A percentile compares a stretch with the other conserved stretches of the same genome.
Evolutionary conservation across 768 basidiomycete genomes (phyloP).

Genomic region (Pisolithus sp.): DNA sequence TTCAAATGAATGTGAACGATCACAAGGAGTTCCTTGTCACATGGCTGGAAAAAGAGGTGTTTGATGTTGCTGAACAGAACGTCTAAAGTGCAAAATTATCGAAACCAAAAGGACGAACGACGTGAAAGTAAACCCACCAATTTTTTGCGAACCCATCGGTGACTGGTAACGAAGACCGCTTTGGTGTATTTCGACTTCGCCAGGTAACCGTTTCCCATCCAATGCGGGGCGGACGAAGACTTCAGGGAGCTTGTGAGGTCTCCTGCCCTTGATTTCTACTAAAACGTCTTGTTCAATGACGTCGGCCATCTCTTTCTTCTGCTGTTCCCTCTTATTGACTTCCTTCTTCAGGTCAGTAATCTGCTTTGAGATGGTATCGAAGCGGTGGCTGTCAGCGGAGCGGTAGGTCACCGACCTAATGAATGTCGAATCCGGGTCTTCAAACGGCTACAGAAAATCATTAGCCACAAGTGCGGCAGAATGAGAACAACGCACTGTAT

Average conservation of each 20-base stretch:
- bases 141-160: conserved; percentile 80
- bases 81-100: conserved; percentile 42
- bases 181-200: conserved; percentile 97
- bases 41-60: conserved; percentile 98
- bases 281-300: conserved; percentile 93
- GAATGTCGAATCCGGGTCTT: conserved; percentile 94
- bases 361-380: conserved; percentile 82
- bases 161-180: conserved; percentile 94
- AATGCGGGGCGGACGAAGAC: conserved; percentile 90
- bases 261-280: conserved; percentile 80
- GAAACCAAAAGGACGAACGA: background rate
- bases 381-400: conserved; percentile 82
- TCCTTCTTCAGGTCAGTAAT: conserved; percentile 96
- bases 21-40: conserved; percentile 91
- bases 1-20: conserved; percentile 91
- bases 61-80: conserved; percentile 96
- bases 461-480: conserved; percentile 3
- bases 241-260: conserved; percentile 82
- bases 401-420: conserved; percentile 94
- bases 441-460: conserved; percentile 62
- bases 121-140: conserved; percentile 49
- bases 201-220: conserved; percentile 91
- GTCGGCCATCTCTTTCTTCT: conserved; percentile 97
- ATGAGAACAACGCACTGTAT: conserved; percentile 54
- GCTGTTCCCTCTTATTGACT: conserved; percentile 93